phyloP scores from a whole-genome alignment of 306 rosid genomes.

The Prunus kanzakura region DNA sequence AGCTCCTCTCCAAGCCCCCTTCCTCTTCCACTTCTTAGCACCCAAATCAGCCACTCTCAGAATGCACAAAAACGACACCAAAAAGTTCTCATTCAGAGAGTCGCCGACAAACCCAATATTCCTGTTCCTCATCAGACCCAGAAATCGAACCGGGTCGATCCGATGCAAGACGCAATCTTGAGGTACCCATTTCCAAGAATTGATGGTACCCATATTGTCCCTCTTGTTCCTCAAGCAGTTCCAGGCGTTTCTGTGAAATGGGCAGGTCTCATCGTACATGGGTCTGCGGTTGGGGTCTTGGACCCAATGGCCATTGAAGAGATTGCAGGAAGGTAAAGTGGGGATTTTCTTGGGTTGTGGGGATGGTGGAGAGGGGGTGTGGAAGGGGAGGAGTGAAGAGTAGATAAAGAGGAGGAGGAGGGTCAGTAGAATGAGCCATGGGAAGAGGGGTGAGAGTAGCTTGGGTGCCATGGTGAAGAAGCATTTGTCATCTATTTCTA shows the following conservation, averaged over 20 bases:
- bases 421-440: constrained; percentile 51
- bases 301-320: constrained; percentile 59
- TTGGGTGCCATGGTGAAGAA: constrained; percentile 49
- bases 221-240: constrained; percentile 81
- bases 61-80: constrained; percentile 66
- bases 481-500: not conserved
- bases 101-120: constrained; percentile 85
- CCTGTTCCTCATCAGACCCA: constrained; percentile 59
- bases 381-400: constrained; percentile 43
- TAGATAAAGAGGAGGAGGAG: constrained; percentile 43
- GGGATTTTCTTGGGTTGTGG: constrained; percentile 15
- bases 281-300: constrained; percentile 58
- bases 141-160: constrained; percentile 60
- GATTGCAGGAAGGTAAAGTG: constrained; percentile 43
- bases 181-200: constrained; percentile 83
- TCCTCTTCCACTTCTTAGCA: constrained; percentile 81
- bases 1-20: constrained; percentile 90
- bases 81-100: constrained; percentile 80
- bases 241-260: constrained; percentile 92
- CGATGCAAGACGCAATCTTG: constrained; percentile 49
- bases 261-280: constrained; percentile 68
- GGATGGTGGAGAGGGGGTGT: constrained; percentile 17
- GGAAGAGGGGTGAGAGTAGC: constrained; percentile 54
- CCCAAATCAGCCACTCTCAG: constrained; percentile 69
- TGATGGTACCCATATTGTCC: constrained; percentile 57